Evolutionary conservation across 352 stramenopile genomes (phyloP), one percentile per base, ranked within the genome.

Genomic region (Globisporangium splendens): DNA sequence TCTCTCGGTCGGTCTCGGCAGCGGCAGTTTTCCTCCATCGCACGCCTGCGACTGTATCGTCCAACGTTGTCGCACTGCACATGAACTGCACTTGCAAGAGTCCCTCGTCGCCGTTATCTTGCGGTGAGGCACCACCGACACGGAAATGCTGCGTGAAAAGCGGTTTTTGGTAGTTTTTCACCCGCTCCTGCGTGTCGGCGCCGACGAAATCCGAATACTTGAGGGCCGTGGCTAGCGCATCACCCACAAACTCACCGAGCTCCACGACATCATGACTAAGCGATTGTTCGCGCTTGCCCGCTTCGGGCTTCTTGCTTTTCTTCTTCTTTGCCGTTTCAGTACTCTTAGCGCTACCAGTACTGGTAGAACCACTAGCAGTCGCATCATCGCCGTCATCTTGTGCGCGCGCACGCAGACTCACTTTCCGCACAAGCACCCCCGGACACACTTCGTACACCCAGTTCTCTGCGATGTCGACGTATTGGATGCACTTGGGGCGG

Each of bases 371-470:
- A 2, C 13, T 50, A 46, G 4, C 33, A 31, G 14, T 21, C n/a
- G 72, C 61, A 13, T 41, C 48, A 1, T 24, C 31, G 38, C 55
- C 59, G 11, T 49, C 31, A 10, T 43, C 42, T 15, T 15, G 46
- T 14, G 35, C 3, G 15, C 24, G 39, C 24, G 56, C 41, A 33
- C 43, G 64, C 17, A 87, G 48, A 59, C 57, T 70, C 42, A 86
- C 68, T 38, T 75, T 84, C 28, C 78, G 78, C 50, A 92, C 70
- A 3, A 86, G 65, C 28, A 86, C 53, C 1, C 75, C 69, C 0
- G 72, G 58, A 49, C 85, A 94, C 18, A 94, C 63, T 57, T 92
- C 82, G 56, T 87, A 91, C 8, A 91, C 68, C 71, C 73, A 85
- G 15, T 72, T 44, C 44, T 66, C 72, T 38, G 66, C 49, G 10